Evolutionary conservation across 1,284 basidiomycete species (phyloP).

Genomic region (Sporisorium graminicola): DNA sequence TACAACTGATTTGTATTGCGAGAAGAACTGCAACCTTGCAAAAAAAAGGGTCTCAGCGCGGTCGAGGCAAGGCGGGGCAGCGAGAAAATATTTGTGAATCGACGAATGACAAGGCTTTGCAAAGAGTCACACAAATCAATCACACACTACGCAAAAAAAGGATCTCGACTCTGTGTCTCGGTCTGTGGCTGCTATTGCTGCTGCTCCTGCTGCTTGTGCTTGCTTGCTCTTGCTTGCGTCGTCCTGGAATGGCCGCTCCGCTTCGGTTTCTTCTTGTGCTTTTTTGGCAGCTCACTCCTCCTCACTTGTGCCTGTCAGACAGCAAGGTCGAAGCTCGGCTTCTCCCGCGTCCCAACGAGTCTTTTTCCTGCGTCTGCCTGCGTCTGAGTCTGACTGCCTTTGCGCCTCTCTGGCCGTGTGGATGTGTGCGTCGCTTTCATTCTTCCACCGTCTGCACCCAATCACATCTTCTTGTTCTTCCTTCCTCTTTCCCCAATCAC

Average conservation of each 20-base stretch:
- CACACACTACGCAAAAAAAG: too few species aligned
- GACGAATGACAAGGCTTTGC: slow-evolving; percentile 34
- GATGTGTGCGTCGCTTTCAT: background rate
- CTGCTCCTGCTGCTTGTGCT: too few species aligned
- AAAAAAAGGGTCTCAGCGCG: background rate
- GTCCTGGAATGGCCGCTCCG: slow-evolving; percentile 37
- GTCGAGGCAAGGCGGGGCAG: background rate
- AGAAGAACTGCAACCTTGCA: slow-evolving; percentile 26
- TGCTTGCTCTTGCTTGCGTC: slow-evolving; percentile 5
- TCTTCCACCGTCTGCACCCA: background rate
- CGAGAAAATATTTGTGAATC: background rate
- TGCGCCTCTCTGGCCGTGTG: background rate
- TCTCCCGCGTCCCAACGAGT: slow-evolving; percentile 3
- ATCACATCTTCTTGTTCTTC: slow-evolving; percentile 1
- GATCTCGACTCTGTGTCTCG: slow-evolving; percentile 12
- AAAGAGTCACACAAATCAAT: slow-evolving; percentile 42
- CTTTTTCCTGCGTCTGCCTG: background rate
- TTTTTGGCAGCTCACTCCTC: background rate
- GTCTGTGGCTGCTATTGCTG: background rate
- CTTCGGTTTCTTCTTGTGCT: background rate
- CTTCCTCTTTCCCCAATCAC: slow-evolving; percentile 3
- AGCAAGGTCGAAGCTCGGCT: background rate
- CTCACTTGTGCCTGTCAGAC: background rate
- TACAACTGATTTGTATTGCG: slow-evolving; percentile 32
- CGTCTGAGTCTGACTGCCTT: background rate